Percentiles rank a stretch among this genome's conserved stretches.
Conservation (phyloP, 163 green algal species). For the Chlorella variabilis region DNA sequence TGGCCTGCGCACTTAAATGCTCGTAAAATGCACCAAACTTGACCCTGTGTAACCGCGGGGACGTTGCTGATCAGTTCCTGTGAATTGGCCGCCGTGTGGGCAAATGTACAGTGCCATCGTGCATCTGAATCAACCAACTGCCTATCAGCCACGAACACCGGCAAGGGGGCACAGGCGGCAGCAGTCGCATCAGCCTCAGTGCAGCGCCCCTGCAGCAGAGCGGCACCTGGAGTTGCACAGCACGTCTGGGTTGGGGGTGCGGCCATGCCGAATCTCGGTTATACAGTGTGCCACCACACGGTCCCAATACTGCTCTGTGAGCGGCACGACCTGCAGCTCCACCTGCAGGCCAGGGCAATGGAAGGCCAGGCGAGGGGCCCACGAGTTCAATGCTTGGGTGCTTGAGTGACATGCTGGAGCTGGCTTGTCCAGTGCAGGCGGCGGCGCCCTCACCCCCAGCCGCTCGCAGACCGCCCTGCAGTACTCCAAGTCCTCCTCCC, state of each 20-base stretch:
- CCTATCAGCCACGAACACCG: too few species aligned
- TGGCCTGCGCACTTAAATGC: constrained; percentile 55
- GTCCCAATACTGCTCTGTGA: constrained; percentile 92
- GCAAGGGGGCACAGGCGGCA: too few species aligned
- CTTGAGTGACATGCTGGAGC: too few species aligned
- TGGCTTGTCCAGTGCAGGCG: neutral
- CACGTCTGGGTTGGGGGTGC: constrained; percentile 98
- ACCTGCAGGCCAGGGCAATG: constrained; percentile 73
- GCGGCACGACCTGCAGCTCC: constrained; percentile 80
- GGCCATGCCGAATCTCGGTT: constrained; percentile 79
- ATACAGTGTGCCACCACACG: constrained; percentile 89
- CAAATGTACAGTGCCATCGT: too few species aligned
- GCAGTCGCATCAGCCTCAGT: too few species aligned
- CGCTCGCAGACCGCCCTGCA: constrained; percentile 75
- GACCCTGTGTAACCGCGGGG: constrained; percentile 68
- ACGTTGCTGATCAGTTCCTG: too few species aligned
- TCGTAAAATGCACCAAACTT: constrained; percentile 98
- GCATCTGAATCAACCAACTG: too few species aligned
- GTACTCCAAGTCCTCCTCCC: constrained; percentile 95
- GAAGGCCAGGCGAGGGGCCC: too few species aligned
- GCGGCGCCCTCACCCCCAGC: constrained; percentile 24
- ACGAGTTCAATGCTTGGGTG: too few species aligned
- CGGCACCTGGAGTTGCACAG: constrained; percentile 91
- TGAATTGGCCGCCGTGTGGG: too few species aligned
- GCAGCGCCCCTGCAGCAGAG: neutral